Conservation (phyloP, 176 grass and related monocot genomes). For the barley (Hordeum vulgare) region MorexV3_pseudomolecules_assembly NC_058523.1:3572879-3573378, state of each 20-base stretch:
- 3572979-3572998: background rate
- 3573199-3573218: background rate
- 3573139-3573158: background rate
- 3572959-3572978: background rate
- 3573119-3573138: background rate
- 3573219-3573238: background rate
- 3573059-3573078: background rate
- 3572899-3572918: background rate
- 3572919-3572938: background rate
- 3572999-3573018: background rate
- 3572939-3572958: background rate
- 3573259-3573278: background rate
- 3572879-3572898: background rate
- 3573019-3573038: no score
- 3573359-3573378: no score
- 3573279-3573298: no score
- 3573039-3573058: no score
- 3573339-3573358: no score
- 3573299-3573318: no score
- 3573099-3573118: background rate
- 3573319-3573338: no score
- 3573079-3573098: background rate
- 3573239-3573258: background rate
- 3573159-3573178: background rate
- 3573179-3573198: background rate